These are phyloP conservation scores for Maudiozyma turicensis DNA, from an alignment of 805 yeast species.

Conservation along the genomic window DNA sequence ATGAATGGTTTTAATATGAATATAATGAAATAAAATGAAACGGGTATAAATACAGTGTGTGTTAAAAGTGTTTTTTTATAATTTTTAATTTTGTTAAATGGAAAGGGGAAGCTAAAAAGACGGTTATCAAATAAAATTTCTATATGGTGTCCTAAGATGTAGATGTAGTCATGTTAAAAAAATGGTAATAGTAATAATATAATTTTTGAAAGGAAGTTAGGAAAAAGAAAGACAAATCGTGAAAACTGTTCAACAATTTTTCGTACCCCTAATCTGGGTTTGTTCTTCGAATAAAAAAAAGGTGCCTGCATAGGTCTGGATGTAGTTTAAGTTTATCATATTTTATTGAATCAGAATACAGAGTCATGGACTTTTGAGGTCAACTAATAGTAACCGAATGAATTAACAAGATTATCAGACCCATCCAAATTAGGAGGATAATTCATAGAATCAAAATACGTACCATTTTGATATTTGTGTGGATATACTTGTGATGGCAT, in stretches of 20 bases:
- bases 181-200: background rate
- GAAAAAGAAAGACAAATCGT: background rate
- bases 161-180: background rate
- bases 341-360: no score
- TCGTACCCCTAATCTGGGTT: background rate
- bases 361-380: background rate
- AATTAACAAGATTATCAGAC: background rate
- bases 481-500: background rate
- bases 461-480: background rate
- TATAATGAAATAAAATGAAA: background rate
- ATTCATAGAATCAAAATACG: background rate
- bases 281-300: background rate
- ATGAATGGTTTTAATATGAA: conserved; percentile 2
- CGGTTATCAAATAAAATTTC: background rate
- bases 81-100: background rate
- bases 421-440: background rate
- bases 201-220: background rate
- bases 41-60: background rate
- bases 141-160: background rate
- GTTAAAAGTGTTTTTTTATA: background rate
- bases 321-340: no score
- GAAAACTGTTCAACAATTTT: no score
- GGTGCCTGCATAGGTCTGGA: background rate
- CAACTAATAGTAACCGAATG: conserved; percentile 1
- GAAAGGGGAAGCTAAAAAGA: background rate